phyloP scores from a whole-genome alignment of 2,329 filamentous ascomycete species.

The Helicocarpus griseus region DNA sequence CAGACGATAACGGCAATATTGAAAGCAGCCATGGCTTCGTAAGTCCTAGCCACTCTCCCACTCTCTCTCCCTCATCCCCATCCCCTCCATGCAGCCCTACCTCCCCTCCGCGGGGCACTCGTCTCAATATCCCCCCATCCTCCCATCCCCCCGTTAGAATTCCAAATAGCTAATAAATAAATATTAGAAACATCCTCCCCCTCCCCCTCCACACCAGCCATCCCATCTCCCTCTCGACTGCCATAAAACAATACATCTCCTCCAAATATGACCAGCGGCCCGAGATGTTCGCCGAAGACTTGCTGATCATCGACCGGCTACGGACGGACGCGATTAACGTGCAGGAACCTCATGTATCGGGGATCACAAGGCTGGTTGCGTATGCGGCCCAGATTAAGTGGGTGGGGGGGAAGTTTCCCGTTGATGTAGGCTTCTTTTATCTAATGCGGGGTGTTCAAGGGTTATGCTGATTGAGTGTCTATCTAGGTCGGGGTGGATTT shows the following conservation, averaged over 20 bases:
- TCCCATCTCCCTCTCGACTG: constrained; percentile 64
- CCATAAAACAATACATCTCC: constrained; percentile 91
- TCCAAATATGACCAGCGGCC: constrained; percentile 98
- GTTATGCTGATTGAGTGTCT: neutral
- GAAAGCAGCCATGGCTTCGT: constrained; percentile 10
- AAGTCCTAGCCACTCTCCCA: neutral
- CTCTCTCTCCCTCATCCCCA: neutral
- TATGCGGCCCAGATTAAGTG: constrained; percentile 91
- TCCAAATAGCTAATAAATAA: neutral
- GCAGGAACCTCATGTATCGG: constrained; percentile 76
- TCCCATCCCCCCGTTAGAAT: neutral
- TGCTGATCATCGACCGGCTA: constrained; percentile 74
- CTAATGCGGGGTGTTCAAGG: neutral
- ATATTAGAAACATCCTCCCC: constrained; percentile 48
- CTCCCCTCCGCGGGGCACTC: neutral
- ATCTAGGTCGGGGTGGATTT: constrained; percentile 82
- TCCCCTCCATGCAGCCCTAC: neutral
- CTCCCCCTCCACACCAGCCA: constrained; percentile 83
- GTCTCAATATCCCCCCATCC: neutral
- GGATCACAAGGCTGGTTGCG: constrained; percentile 74
- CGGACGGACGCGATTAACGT: constrained; percentile 81
- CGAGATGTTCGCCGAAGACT: constrained; percentile 87
- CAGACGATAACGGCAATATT: neutral
- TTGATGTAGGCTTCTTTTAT: constrained; percentile 45
- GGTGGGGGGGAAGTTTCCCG: constrained; percentile 90